Base-by-base conservation (phyloP, 441 rosid genomes). In the Populus hybrid region DNA sequence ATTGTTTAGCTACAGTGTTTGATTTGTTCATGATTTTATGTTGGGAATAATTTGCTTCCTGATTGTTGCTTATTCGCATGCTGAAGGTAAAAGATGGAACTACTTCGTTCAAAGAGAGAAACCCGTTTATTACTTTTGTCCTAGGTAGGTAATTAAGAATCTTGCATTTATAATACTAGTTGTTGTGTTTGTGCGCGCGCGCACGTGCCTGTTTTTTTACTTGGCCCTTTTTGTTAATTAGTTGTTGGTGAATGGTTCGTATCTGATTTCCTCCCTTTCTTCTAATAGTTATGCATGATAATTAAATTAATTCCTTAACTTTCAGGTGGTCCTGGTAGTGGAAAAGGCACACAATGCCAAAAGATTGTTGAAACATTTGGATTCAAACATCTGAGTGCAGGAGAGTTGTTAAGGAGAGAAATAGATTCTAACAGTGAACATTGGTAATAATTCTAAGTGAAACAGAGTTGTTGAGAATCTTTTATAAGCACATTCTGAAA, bases 321-420 rank as follows among this genome's bases (percentile, higher is more conserved):
- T 32, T 32, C 80, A 94, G 95, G 99, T 86, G 98, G 98, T 24
- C 98, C 99, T 64, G 97, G 98, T 79, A 93, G 99, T 85, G 98
- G 99, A 72, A 95, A 95, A 82, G 96, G 98, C 70, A 95, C 98
- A 32, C 97, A 94, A 81, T 91, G 97, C 82, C 85, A 86, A 46
- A 91, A 89, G 65, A 82, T 94, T 75, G 92, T 92, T 0, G 24
- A 89, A 68, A 86, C 91, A 74, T 95, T 93, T 81, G 89, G 90
- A 6, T 91, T 86, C 75, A 91, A 90, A 9, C 99, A 95, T 89
- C 90, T 93, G 23, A 93, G 99, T 85, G 97, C 96, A 53, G 99
- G 97, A 69, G 98, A 93, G 79, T 92, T 95, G 85, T 92, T 95
- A 71, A 87, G 98, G 81, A 88, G 89, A 36, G 96, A 93, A 83